A percentile compares a stretch with the other conserved stretches of the same genome.
phyloP scores from a whole-genome alignment of 2,329 filamentous ascomycete species.

The Calonectria crousiana region DNA sequence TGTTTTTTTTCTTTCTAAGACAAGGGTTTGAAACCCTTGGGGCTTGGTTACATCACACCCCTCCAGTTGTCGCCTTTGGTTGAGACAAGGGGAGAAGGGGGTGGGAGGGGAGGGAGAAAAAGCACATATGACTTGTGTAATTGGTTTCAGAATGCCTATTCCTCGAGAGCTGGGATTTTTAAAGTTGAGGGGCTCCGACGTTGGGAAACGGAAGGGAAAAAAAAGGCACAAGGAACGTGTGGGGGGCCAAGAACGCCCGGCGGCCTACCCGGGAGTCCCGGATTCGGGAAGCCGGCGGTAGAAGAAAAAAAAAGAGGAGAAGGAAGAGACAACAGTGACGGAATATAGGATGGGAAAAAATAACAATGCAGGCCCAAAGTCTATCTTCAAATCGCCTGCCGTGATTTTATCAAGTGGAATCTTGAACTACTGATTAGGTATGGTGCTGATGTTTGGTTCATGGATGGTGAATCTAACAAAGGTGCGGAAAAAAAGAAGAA shows the following conservation, averaged over 20 bases:
- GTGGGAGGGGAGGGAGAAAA: neutral
- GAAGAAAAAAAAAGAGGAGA: neutral
- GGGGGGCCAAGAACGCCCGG: neutral
- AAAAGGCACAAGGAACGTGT: slow-evolving; percentile 2
- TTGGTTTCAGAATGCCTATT: neutral
- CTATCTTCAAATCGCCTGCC: neutral
- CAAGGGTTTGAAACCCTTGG: slow-evolving; percentile 11
- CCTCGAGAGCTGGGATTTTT: neutral
- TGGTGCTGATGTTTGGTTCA: neutral
- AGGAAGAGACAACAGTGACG: neutral
- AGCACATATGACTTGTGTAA: neutral
- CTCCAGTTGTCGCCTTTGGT: neutral
- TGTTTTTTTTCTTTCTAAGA: neutral
- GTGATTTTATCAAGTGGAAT: neutral
- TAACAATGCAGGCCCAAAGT: neutral
- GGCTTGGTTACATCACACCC: neutral
- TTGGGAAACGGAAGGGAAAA: neutral
- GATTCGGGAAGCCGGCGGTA: neutral
- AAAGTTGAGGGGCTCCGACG: neutral
- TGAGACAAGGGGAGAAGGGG: slow-evolving; percentile 1
- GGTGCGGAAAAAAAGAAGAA: neutral
- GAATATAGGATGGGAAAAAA: neutral
- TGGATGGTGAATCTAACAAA: neutral
- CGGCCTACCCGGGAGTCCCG: neutral
- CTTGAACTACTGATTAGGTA: neutral